These are phyloP conservation scores for Aspergillus piperis DNA, from an alignment of 2,329 filamentous ascomycete genomes.

Conservation along the genomic window DNA sequence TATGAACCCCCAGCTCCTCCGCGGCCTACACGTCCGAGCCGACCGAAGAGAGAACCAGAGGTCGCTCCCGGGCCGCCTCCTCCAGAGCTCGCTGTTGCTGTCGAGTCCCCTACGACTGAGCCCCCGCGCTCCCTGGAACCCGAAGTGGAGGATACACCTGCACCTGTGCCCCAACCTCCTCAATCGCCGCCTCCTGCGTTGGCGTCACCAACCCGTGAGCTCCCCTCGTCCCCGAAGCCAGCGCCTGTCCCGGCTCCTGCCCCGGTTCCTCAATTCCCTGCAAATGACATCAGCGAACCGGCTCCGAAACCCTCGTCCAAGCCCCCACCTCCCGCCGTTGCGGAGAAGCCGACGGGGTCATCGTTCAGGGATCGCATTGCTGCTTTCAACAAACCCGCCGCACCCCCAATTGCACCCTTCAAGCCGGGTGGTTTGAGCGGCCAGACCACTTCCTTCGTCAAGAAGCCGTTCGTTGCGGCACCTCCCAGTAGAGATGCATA, in stretches of 20 bases:
- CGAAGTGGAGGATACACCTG: constrained; percentile 28
- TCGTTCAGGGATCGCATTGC: constrained; percentile 96
- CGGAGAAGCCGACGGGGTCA: constrained; percentile 71
- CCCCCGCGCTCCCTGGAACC: constrained; percentile 38
- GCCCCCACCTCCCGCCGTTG: constrained; percentile 64
- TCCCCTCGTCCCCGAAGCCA: constrained; percentile 29
- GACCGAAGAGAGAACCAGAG: constrained; percentile 65
- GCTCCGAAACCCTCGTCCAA: constrained; percentile 51
- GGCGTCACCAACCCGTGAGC: constrained; percentile 28
- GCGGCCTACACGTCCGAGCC: constrained; percentile 70
- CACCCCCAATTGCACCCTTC: constrained; percentile 84
- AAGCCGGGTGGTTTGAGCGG: constrained; percentile 68
- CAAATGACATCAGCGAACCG: constrained; percentile 37
- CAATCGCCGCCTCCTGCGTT: constrained; percentile 26
- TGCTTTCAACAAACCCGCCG: constrained; percentile 89
- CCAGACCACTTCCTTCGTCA: constrained; percentile 72
- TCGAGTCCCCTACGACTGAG: constrained; percentile 28
- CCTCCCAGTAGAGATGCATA: constrained; percentile 92
- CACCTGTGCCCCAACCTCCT: constrained; percentile 29
- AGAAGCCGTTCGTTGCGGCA: constrained; percentile 94
- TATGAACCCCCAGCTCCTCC: constrained; percentile 90
- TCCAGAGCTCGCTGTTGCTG: constrained; percentile 33
- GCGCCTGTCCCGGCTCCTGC: constrained; percentile 29
- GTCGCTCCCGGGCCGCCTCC: constrained; percentile 33
- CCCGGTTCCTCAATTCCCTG: constrained; percentile 33